phyloP scores from a whole-genome alignment of 2,329 filamentous ascomycete genomes.

The Talaromyces sp. region DNA sequence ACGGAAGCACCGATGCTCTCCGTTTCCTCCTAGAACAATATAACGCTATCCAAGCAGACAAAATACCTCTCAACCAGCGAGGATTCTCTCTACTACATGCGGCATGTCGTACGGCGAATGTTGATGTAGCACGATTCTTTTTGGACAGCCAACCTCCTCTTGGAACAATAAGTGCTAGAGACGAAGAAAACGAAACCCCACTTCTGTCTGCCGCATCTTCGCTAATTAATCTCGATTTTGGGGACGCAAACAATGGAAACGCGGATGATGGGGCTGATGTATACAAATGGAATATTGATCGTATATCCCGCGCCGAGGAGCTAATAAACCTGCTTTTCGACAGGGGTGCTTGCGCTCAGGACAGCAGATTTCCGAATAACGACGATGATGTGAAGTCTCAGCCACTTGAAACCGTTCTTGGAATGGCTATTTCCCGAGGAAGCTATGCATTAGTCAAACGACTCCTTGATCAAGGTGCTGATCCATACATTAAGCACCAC shows the following conservation, averaged over 20 bases:
- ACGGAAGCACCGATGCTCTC: slow-evolving; percentile 15
- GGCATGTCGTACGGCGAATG: slow-evolving; percentile 11
- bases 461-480: slow-evolving; percentile 15
- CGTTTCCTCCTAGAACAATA: slow-evolving; percentile 16
- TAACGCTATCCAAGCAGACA: slow-evolving; percentile 1
- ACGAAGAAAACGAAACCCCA: not conserved
- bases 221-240: not conserved
- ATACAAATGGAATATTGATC: not conserved
- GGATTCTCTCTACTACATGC: slow-evolving; percentile 5
- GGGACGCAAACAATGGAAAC: no score
- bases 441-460: slow-evolving; percentile 14
- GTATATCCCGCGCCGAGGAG: not conserved
- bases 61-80: slow-evolving; percentile 5
- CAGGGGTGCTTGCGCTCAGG: not conserved
- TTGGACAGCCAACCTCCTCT: slow-evolving; percentile 15
- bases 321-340: slow-evolving; percentile 2
- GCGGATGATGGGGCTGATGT: no score
- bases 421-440: slow-evolving; percentile 11
- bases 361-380: not conserved
- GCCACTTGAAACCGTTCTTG: not conserved
- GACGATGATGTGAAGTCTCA: not conserved
- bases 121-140: slow-evolving; percentile 13
- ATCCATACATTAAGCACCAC: slow-evolving; percentile 12
- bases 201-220: not conserved
- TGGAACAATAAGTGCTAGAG: slow-evolving; percentile 6